These are phyloP conservation scores for Monilinia vaccinii-corymbosi DNA, from an alignment of 2,329 filamentous ascomycete species.

Conservation along the genomic window DNA sequence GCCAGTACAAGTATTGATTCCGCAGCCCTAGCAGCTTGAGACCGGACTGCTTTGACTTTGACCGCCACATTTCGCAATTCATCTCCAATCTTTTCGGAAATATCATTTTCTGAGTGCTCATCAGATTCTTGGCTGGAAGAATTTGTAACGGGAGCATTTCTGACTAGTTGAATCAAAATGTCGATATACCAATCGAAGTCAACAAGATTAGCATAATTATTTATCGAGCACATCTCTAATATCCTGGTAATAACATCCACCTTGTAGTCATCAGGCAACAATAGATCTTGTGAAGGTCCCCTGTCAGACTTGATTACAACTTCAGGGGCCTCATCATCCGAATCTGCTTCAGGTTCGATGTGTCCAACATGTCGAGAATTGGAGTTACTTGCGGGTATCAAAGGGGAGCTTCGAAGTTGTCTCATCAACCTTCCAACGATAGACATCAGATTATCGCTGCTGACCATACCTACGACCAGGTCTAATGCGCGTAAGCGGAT, in stretches of 20 bases:
- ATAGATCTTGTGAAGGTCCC: slow-evolving; percentile 43
- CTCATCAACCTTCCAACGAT: slow-evolving; percentile 82
- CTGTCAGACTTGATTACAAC: slow-evolving; percentile 40
- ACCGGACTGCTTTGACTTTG: slow-evolving; percentile 75
- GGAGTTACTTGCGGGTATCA: slow-evolving; percentile 37
- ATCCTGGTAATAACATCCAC: slow-evolving; percentile 75
- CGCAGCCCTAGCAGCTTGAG: slow-evolving; percentile 72
- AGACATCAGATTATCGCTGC: slow-evolving; percentile 69
- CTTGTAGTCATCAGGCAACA: slow-evolving; percentile 79
- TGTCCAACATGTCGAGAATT: slow-evolving; percentile 37
- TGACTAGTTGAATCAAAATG: slow-evolving; percentile 75
- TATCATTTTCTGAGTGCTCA: slow-evolving; percentile 27
- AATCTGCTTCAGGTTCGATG: slow-evolving; percentile 34
- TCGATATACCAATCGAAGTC: slow-evolving; percentile 99
- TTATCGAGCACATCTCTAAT: slow-evolving; percentile 78
- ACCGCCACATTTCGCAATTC: slow-evolving; percentile 88
- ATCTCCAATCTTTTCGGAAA: slow-evolving; percentile 66
- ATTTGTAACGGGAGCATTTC: slow-evolving; percentile 50
- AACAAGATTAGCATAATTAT: slow-evolving; percentile 74
- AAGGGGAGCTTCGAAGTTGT: slow-evolving; percentile 64
- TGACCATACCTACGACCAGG: slow-evolving; percentile 89
- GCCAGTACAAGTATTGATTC: slow-evolving; percentile 62
- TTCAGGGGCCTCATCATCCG: slow-evolving; percentile 48
- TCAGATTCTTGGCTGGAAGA: slow-evolving; percentile 15
- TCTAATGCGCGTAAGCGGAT: slow-evolving; percentile 90